Base-by-base conservation (phyloP, 345 rosid species). In the Lepidium sativum region DNA sequence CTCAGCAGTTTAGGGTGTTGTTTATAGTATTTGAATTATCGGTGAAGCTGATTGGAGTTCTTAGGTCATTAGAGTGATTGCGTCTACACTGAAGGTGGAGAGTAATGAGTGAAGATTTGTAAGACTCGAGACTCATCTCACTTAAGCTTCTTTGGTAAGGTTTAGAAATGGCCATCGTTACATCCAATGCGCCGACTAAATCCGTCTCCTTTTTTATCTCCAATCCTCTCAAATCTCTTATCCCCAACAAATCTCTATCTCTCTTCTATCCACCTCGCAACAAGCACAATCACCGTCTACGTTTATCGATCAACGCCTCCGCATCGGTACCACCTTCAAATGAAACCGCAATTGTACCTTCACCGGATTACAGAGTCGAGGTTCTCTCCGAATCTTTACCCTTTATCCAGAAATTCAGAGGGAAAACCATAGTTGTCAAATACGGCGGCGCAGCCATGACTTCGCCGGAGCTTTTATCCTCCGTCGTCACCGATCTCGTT, bases 401-500 rank as follows among this genome's bases (percentile, higher is more conserved):
- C 0, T 94, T 88, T 72, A 90, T 94, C 73, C 97, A 90, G 69
- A 88, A 83, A 74, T 90, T 86, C 76, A 75, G 95, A 1, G 99
- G 99, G 1, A 88, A 91, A 76, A 88, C 88, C 42, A 77, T 91
- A 14, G 96, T 91, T 5, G 96, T 91, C 78, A 91, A 91, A 78
- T 88, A 88, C 57, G 98, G 96, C 27, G 94, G 98, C 62, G 98
- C 95, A 20, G 99, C 99, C 75, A 90, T 94, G 99, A 90, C 85
- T 43, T 79, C 79, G 0, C 80, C 84, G 54, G 83, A 80, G 29
- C 90, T 88, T 29, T 85, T 79, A 69, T 81, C 89, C 29, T 84
- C 90, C 11, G 91, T 91, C 16, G 81, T 86, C 0, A 80, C 79
- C 61, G 95, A 91, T 57, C 86, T 85, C 32, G 98, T 91, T 23